Conservation (phyloP, 2,329 filamentous ascomycete species). For the Xylariaceae sp. region DNA sequence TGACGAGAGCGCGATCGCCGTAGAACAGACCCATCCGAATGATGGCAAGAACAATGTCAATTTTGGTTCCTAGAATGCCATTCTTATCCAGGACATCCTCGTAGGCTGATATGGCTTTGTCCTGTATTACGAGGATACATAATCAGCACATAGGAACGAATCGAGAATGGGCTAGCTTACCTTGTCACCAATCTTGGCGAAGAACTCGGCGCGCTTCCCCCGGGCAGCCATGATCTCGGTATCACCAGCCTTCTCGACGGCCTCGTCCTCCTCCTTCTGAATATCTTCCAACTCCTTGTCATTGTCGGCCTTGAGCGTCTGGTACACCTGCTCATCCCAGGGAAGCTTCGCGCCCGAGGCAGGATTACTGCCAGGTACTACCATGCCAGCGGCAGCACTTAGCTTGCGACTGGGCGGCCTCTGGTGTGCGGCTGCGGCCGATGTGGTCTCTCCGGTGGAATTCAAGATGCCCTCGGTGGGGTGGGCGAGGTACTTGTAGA, state of each 20-base stretch:
- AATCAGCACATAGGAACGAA: conserved; percentile 1
- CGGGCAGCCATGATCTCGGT: conserved; percentile 89
- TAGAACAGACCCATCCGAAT: conserved; percentile 96
- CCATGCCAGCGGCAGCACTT: conserved; percentile 62
- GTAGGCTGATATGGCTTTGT: conserved; percentile 88
- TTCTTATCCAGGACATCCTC: conserved; percentile 95
- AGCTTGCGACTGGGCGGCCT: conserved; percentile 63
- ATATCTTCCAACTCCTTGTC: conserved; percentile 69
- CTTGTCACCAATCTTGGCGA: conserved; percentile 94
- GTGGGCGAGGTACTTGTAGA: conserved; percentile 80
- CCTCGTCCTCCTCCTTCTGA: conserved; percentile 88
- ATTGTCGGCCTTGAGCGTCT: conserved; percentile 69
- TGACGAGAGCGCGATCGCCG: conserved; percentile 83
- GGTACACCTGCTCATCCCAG: conserved; percentile 89
- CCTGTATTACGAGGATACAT: conserved; percentile 45
- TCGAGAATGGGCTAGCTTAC: conserved; percentile 40
- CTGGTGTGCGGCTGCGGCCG: conserved; percentile 40
- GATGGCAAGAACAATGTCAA: conserved; percentile 93
- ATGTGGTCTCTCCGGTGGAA: conserved; percentile 59
- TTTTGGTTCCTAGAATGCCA: conserved; percentile 93
- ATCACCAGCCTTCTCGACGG: conserved; percentile 91
- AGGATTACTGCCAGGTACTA: conserved; percentile 67
- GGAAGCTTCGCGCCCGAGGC: conserved; percentile 63
- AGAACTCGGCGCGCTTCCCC: conserved; percentile 94
- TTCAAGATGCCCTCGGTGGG: conserved; percentile 80